Conservation (phyloP, 176 grass and related monocot genomes). For the Cocos nucifera region DNA sequence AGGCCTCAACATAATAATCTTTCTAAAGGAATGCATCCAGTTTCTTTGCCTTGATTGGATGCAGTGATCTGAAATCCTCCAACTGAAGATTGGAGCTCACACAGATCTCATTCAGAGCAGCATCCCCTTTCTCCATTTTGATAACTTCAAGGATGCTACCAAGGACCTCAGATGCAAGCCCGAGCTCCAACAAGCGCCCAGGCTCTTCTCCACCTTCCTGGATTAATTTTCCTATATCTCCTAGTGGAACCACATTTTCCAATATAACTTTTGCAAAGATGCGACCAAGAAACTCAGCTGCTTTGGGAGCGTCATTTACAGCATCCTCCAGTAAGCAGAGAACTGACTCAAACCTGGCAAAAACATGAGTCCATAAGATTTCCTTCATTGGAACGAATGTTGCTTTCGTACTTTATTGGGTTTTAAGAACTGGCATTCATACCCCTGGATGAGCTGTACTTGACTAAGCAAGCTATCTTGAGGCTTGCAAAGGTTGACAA, state of each 20-base stretch:
- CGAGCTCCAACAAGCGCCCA: conserved; percentile 43
- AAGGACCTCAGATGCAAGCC: conserved; percentile 76
- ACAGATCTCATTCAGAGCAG: conserved; percentile 61
- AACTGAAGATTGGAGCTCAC: conserved; percentile 52
- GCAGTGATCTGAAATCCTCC: conserved; percentile 69
- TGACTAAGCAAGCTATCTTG: conserved; percentile 50
- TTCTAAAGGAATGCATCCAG: conserved; percentile 74
- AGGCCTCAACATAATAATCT: conserved; percentile 9
- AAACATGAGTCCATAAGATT: no score
- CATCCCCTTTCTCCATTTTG: conserved; percentile 54
- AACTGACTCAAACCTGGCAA: conserved; percentile 47
- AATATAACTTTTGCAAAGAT: conserved; percentile 65
- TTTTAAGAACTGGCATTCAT: conserved; percentile 1
- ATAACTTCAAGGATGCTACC: conserved; percentile 51
- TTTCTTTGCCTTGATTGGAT: conserved; percentile 35
- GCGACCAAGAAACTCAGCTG: conserved; percentile 73
- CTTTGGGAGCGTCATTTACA: conserved; percentile 87
- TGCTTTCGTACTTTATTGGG: no score
- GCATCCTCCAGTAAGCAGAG: conserved; percentile 77
- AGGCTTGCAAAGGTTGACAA: conserved; percentile 63
- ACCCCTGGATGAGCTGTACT: conserved; percentile 71
- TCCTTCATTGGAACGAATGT: no score
- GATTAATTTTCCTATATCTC: conserved; percentile 68
- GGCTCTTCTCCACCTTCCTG: conserved; percentile 66
- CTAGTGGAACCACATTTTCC: conserved; percentile 51